phyloP scores from a whole-genome alignment of 139 green algal genomes.

The Eudorina sp. region DNA sequence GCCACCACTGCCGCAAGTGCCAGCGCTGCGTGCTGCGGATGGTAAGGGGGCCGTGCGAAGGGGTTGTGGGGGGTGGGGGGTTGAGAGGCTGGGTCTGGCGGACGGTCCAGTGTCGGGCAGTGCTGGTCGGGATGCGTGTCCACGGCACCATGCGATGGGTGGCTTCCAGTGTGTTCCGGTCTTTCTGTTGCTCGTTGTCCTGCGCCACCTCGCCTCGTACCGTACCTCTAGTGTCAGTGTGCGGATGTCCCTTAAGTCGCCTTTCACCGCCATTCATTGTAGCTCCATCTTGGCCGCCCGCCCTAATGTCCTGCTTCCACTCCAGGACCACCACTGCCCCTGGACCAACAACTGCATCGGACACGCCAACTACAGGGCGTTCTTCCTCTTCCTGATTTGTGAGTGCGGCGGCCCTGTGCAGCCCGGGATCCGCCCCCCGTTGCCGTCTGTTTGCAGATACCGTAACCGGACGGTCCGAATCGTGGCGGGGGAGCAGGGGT shows the following conservation, averaged over 20 bases:
- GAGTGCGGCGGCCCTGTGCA: constrained; percentile 3
- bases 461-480: too few relatives aligned
- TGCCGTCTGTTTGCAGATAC: too few relatives aligned
- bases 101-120: too few relatives aligned
- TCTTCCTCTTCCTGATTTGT: constrained; percentile 88
- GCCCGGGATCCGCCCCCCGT: not conserved
- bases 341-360: constrained; percentile 95
- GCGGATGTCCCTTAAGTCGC: not conserved
- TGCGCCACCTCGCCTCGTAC: too few relatives aligned
- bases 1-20: constrained; percentile 93
- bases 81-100: too few relatives aligned
- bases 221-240: not conserved
- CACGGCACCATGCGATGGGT: too few relatives aligned
- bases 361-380: constrained; percentile 91
- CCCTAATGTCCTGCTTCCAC: not conserved
- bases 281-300: not conserved
- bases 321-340: constrained; percentile 77
- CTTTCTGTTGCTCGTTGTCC: too few relatives aligned
- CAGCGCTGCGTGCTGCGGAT: constrained; percentile 90
- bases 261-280: not conserved
- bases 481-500: too few relatives aligned
- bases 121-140: too few relatives aligned
- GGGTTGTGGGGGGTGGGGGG: not conserved
- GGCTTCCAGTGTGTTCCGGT: too few relatives aligned
- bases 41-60: constrained; percentile 46